Evolutionary conservation across 352 stramenopile genomes (phyloP).

Genomic region (Pythium rhizo-oryzae): DNA sequence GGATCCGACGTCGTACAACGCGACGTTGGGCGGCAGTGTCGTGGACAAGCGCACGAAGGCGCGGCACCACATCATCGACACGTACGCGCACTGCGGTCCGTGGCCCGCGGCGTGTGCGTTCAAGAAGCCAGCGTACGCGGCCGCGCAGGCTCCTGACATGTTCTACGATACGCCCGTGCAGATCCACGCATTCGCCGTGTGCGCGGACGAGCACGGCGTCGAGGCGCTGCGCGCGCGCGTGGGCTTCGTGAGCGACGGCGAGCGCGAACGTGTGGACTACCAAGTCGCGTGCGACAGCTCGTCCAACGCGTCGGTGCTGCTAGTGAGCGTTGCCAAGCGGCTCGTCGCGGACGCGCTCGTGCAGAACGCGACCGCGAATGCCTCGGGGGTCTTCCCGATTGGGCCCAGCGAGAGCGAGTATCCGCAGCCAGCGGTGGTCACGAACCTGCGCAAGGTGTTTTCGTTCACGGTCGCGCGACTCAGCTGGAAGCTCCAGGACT

Average conservation of each 20-base stretch:
- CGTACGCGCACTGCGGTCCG: neutral
- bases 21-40: neutral
- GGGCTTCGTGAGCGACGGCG: too few species aligned
- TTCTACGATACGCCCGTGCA: neutral
- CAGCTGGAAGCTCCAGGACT: slow-evolving; percentile 13
- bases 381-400: neutral
- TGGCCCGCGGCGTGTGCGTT: neutral
- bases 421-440: neutral
- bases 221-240: neutral
- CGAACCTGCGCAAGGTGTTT: slow-evolving; percentile 26
- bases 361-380: neutral
- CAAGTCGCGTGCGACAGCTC: neutral
- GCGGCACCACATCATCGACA: neutral
- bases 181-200: slow-evolving; percentile 2
- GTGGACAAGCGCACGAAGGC: neutral
- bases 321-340: slow-evolving; percentile 11
- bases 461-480: slow-evolving; percentile 24
- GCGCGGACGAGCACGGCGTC: neutral
- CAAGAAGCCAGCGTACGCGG: neutral
- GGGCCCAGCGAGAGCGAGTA: neutral
- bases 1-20: neutral
- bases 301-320: neutral
- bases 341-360: slow-evolving; percentile 7
- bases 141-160: neutral
- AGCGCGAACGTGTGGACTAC: neutral